Evolutionary conservation across 2,329 filamentous ascomycete species (phyloP).

Genomic region (Fusarium bactridioides): DNA sequence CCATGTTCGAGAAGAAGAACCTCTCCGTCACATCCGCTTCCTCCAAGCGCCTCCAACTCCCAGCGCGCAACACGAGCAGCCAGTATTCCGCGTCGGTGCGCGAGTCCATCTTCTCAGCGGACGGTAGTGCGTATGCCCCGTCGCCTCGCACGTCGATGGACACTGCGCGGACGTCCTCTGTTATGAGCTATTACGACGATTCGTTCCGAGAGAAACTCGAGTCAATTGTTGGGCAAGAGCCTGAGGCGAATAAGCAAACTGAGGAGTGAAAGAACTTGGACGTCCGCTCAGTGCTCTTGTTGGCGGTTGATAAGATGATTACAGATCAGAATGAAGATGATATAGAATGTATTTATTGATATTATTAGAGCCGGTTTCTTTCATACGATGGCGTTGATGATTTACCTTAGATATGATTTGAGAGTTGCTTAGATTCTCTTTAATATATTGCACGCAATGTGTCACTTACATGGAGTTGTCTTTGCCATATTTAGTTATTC

Average conservation of each 20-base stretch:
- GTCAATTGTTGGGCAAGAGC: conserved; percentile 16
- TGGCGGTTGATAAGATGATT: neutral
- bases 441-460: neutral
- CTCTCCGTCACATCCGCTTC: neutral
- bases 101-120: conserved; percentile 15
- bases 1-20: conserved; percentile 23
- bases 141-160: conserved; percentile 17
- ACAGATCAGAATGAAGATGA: neutral
- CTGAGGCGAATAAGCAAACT: neutral
- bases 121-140: neutral
- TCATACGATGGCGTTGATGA: neutral
- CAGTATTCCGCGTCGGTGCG: neutral
- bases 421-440: neutral
- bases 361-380: neutral
- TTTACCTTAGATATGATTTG: neutral
- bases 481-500: neutral
- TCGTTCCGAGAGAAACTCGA: conserved; percentile 24
- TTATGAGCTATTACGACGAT: conserved; percentile 26
- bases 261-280: neutral
- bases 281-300: neutral
- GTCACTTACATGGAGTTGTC: neutral
- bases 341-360: neutral
- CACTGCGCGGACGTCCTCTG: conserved; percentile 13
- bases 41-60: neutral
- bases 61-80: neutral